Evolutionary conservation across 2,329 filamentous ascomycete genomes (phyloP).

Genomic region (Fusarium solani-melongenae): DNA sequence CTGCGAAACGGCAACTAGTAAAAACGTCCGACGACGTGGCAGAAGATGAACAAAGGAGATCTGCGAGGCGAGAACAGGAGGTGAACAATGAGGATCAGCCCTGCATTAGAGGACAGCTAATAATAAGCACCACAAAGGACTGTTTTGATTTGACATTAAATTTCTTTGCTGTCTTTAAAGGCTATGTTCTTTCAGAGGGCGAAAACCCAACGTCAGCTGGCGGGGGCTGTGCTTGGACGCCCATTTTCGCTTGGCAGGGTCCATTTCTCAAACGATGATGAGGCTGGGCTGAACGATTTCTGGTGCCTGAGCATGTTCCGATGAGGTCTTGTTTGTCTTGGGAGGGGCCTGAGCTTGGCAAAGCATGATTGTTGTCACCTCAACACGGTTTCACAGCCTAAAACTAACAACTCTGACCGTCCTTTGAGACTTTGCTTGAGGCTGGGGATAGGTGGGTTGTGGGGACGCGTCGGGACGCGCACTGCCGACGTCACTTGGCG

Average conservation of each 20-base stretch:
- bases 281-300: background rate
- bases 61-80: background rate
- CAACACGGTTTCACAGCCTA: background rate
- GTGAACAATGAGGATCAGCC: constrained; percentile 15
- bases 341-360: background rate
- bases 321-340: background rate
- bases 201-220: constrained; percentile 43
- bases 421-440: background rate
- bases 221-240: constrained; percentile 33
- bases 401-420: background rate
- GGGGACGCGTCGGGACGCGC: constrained; percentile 34
- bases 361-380: background rate
- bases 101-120: constrained; percentile 5
- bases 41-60: constrained; percentile 1
- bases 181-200: constrained; percentile 15
- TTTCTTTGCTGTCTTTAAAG: background rate
- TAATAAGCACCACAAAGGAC: background rate
- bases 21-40: background rate
- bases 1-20: background rate
- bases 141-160: background rate
- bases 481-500: constrained; percentile 41
- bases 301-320: constrained; percentile 3
- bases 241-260: constrained; percentile 31
- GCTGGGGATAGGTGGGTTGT: constrained; percentile 2
- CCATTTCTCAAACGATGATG: constrained; percentile 2